These are phyloP conservation scores for Pulicaria dysenterica DNA, from an alignment of 129 eudicot species.

Conservation along the genomic window DNA sequence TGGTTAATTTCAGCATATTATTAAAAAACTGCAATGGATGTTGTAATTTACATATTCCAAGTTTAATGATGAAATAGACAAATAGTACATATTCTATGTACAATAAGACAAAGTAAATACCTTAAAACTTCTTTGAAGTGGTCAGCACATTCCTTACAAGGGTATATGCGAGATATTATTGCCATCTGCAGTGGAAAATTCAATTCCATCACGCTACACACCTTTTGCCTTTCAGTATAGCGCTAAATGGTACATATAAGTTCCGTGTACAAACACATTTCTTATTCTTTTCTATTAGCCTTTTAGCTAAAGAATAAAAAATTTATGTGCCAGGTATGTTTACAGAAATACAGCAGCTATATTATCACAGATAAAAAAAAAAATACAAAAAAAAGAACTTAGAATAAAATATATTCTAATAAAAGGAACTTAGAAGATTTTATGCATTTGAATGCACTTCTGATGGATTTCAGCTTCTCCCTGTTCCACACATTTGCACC, in stretches of 20 bases:
- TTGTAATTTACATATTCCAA: not conserved
- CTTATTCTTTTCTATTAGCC: too few relatives aligned
- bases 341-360: not conserved
- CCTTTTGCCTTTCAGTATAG: not conserved
- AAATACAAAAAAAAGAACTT: too few relatives aligned
- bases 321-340: not conserved
- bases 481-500: not conserved
- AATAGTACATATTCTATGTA: not conserved
- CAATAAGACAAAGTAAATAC: slow-evolving; percentile 32
- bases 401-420: not conserved
- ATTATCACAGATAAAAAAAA: not conserved
- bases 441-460: not conserved
- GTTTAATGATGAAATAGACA: slow-evolving; percentile 12
- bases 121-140: slow-evolving; percentile 95
- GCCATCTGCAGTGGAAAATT: slow-evolving; percentile 68
- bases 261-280: too few relatives aligned
- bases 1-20: not conserved
- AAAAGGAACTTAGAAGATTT: not conserved
- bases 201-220: slow-evolving; percentile 1
- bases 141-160: slow-evolving; percentile 98
- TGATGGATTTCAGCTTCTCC: not conserved
- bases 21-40: not conserved
- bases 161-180: slow-evolving; percentile 89
- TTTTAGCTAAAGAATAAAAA: not conserved
- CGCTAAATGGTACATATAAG: not conserved